Evolutionary conservation across 192 early-diverging fungal species (phyloP).

Genomic region (Podila horticola): DNA sequence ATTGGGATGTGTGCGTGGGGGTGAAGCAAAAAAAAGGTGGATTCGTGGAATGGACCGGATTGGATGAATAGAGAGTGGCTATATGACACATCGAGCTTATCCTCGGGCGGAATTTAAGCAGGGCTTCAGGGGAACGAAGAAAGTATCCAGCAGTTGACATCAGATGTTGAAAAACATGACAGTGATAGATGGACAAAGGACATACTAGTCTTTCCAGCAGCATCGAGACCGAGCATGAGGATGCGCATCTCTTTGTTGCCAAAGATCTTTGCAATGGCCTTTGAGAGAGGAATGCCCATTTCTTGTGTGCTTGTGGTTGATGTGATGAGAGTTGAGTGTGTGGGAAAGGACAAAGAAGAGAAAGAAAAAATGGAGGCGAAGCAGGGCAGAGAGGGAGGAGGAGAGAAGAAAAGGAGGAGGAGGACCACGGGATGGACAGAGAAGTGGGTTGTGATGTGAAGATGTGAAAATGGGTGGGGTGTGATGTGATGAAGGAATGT

Average conservation of each 20-base stretch:
- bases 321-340: not conserved
- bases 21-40: too few species aligned
- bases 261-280: conserved; percentile 75
- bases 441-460: not conserved
- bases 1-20: too few species aligned
- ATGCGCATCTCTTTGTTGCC: conserved; percentile 96
- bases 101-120: too few species aligned
- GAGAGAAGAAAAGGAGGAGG: not conserved
- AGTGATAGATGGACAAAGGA: not conserved
- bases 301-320: conserved; percentile 7
- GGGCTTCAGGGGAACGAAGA: too few species aligned
- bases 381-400: not conserved
- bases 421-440: not conserved
- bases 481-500: not conserved
- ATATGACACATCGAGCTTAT: too few species aligned
- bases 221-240: conserved; percentile 90
- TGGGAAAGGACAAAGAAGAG: not conserved
- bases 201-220: conserved; percentile 88
- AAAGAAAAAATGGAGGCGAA: not conserved
- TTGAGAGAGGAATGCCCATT: conserved; percentile 85
- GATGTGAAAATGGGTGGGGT: not conserved
- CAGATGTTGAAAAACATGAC: not conserved
- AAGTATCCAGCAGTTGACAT: too few species aligned
- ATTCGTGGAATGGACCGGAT: too few species aligned
- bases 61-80: not conserved